These are phyloP conservation scores for Dorcoceras hygrometricum DNA, from an alignment of 257 asterid species.

Conservation along the genomic window DNA sequence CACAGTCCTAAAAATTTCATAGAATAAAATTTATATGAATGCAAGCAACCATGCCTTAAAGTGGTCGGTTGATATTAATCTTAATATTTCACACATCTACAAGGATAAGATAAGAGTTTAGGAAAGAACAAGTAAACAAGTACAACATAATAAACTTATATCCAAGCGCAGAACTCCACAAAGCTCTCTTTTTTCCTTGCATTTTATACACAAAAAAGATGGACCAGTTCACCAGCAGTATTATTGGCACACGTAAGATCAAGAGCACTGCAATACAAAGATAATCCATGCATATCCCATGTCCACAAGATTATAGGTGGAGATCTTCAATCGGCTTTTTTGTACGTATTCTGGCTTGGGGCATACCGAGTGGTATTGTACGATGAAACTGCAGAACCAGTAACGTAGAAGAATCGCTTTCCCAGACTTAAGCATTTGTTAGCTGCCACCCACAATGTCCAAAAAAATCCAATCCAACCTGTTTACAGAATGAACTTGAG, in stretches of 20 bases:
- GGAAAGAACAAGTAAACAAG: background rate
- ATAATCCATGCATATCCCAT: conserved; percentile 8
- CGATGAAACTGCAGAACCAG: conserved; percentile 62
- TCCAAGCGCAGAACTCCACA: background rate
- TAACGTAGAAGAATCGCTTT: conserved; percentile 46
- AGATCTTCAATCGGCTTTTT: conserved; percentile 26
- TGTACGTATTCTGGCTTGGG: conserved; percentile 11
- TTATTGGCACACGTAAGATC: conserved; percentile 16
- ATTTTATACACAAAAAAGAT: background rate
- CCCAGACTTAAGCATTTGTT: conserved; percentile 50
- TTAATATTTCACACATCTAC: too few relatives aligned
- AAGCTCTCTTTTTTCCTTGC: background rate
- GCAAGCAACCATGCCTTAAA: background rate
- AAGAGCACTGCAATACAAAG: background rate
- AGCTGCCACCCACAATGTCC: conserved; percentile 51
- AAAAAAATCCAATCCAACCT: conserved; percentile 88
- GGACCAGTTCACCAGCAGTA: conserved; percentile 6
- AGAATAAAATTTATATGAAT: background rate
- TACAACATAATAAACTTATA: background rate
- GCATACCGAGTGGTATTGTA: conserved; percentile 45
- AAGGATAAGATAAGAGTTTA: background rate
- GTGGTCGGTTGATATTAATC: background rate
- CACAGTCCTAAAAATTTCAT: too few relatives aligned
- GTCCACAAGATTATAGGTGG: background rate
- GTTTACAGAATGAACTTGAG: conserved; percentile 19